Percentiles rank a stretch among this genome's conserved stretches.
phyloP scores from a whole-genome alignment of 805 yeast species.

The Saccharomycopsis sp. region DNA sequence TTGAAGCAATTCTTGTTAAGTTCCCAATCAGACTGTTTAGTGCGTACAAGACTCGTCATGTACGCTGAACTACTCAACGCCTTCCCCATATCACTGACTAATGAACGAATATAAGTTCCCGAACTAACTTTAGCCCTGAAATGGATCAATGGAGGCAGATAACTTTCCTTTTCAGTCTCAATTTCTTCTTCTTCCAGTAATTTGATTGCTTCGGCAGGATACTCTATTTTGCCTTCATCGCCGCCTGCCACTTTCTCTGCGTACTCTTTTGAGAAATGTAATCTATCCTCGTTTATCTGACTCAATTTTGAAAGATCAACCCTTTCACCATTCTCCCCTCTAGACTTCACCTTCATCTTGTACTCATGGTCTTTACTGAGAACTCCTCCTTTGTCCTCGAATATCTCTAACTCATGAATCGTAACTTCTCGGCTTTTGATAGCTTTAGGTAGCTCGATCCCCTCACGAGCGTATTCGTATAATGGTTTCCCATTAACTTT shows the following conservation, averaged over 20 bases:
- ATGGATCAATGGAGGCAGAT: slow-evolving; percentile 62
- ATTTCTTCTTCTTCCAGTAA: slow-evolving; percentile 28
- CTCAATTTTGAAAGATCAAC: slow-evolving; percentile 29
- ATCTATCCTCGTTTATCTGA: slow-evolving; percentile 55
- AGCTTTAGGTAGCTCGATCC: slow-evolving; percentile 75
- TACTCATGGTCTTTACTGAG: slow-evolving; percentile 52
- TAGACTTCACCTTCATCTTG: slow-evolving; percentile 34
- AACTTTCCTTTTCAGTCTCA: slow-evolving; percentile 31
- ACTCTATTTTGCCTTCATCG: slow-evolving; percentile 24
- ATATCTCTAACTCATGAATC: slow-evolving; percentile 47
- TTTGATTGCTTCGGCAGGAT: slow-evolving; percentile 2
- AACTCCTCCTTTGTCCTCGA: slow-evolving; percentile 37
- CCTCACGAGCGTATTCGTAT: slow-evolving; percentile 90
- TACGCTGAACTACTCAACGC: slow-evolving; percentile 76
- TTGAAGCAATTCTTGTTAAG: slow-evolving; percentile 61
- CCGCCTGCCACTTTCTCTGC: slow-evolving; percentile 35
- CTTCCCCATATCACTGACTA: slow-evolving; percentile 82
- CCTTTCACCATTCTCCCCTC: slow-evolving; percentile 40
- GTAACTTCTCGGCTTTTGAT: slow-evolving; percentile 70
- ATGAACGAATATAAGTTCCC: slow-evolving; percentile 89
- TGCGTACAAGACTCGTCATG: slow-evolving; percentile 76
- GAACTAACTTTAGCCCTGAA: slow-evolving; percentile 79
- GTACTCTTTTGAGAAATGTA: slow-evolving; percentile 54
- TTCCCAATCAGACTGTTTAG: slow-evolving; percentile 79
- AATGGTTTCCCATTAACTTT: slow-evolving; percentile 92